Evolutionary conservation across 305 asterid genomes (phyloP), one percentile per base, ranked within the genome.

Genomic region (Fraxinus angustifolia): DNA sequence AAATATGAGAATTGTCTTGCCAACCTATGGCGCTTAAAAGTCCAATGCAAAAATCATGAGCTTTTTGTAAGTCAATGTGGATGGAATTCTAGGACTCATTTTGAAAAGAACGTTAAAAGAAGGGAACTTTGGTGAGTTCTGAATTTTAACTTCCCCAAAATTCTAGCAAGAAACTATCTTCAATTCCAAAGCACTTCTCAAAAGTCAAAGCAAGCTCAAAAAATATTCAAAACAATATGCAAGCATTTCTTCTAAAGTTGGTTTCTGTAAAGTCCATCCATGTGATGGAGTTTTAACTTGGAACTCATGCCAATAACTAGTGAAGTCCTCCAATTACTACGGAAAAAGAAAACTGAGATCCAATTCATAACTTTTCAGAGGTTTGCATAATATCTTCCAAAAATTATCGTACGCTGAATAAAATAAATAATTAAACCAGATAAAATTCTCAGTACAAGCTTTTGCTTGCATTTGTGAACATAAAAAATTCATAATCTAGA

Each of bases 341-440:
- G 80, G 21, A 8, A 40, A 17, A 12, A n/a, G 76, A 81, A 30
- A 34, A 81, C 77, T 31, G 30, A 40, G 80, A 34, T 76, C 60
- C 84, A 62, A 19, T 74, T 38, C 26, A 17, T 19, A 26, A 74
- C 7, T 36, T 62, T 16, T 58, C 75, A 80, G 62, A n/a, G n/a
- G 30, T 73, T 58, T 21, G 73, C 23, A 16, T 10, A 10, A 62
- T 8, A 8, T 62, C 36, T 42, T 68, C 60, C 58, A 68, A 28
- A 76, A 6, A 17, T 65, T 65, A 11, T 31, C 6, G 21, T 72
- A 30, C 5, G 21, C 60, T 45, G 73, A 76, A 65, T 26, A 28
- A 31, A 67, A 76, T 30, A 42, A 21, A 31, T 74, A 74, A 58
- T 7, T 42, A 40, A 60, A 40, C 67, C 14, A 45, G 65, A 76